phyloP scores from a whole-genome alignment of 164 flowering plant species.

The Vitis labrusca region DNA sequence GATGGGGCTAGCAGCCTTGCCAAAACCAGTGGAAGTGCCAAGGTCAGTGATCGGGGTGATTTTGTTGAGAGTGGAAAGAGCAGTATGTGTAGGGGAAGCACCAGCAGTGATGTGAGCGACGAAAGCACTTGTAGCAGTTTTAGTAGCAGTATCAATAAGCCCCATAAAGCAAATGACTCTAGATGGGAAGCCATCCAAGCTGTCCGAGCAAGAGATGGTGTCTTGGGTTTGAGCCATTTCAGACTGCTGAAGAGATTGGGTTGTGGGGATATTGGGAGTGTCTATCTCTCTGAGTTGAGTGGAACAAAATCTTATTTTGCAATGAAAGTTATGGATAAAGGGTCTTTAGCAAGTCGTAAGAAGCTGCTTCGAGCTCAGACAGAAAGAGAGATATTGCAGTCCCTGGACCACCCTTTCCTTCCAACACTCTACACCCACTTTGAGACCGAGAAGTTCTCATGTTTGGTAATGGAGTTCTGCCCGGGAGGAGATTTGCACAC shows the following conservation, averaged over 20 bases:
- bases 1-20: conserved; percentile 61
- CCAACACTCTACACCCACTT: conserved; percentile 80
- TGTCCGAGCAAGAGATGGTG: conserved; percentile 67
- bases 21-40: conserved; percentile 72
- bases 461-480: conserved; percentile 89
- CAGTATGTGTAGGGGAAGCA: conserved; percentile 82
- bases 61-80: conserved; percentile 80
- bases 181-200: conserved; percentile 93
- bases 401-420: conserved; percentile 84
- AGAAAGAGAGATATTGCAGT: conserved; percentile 81
- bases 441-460: conserved; percentile 89
- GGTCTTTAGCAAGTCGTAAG: conserved; percentile 71
- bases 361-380: conserved; percentile 88
- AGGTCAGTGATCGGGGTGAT: conserved; percentile 62
- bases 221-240: conserved; percentile 73
- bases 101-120: conserved; percentile 84
- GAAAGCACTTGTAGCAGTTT: conserved; percentile 87
- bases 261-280: conserved; percentile 93
- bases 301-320: conserved; percentile 83
- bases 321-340: conserved; percentile 91
- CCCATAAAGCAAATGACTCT: conserved; percentile 82
- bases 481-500: conserved; percentile 91
- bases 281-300: conserved; percentile 80
- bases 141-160: conserved; percentile 71
- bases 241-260: conserved; percentile 81